These are phyloP conservation scores for Thuidium tamariscinum DNA, from an alignment of 225 moss, liverwort and hornwort genomes.

Conservation along the genomic window DNA sequence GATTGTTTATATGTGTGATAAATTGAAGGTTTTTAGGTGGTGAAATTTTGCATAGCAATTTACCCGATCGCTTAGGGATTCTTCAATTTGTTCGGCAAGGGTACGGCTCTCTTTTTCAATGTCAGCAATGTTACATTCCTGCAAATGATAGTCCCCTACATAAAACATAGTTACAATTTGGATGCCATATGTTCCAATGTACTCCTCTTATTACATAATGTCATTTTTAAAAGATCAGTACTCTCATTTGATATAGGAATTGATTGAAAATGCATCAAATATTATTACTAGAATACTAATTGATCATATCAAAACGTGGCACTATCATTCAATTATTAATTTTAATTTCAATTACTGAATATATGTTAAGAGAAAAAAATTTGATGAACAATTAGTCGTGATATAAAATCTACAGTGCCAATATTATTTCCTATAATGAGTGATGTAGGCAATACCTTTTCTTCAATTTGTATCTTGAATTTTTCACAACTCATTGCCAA, in stretches of 20 bases:
- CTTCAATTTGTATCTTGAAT: constrained; percentile 17
- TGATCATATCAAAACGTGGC: background rate
- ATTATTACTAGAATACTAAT: background rate
- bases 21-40: background rate
- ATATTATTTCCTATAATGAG: background rate
- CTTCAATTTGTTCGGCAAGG: constrained; percentile 16
- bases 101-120: constrained; percentile 20
- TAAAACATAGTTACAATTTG: background rate
- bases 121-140: constrained; percentile 20
- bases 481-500: constrained; percentile 27
- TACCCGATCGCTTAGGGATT: constrained; percentile 12
- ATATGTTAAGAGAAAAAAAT: background rate
- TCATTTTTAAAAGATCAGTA: background rate
- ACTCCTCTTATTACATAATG: background rate
- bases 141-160: background rate
- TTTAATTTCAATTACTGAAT: background rate
- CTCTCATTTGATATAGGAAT: background rate
- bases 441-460: constrained; percentile 25
- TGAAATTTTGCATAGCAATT: background rate
- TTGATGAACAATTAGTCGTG: background rate
- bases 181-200: background rate
- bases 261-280: background rate
- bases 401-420: background rate
- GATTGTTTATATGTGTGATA: background rate
- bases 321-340: background rate